Base-by-base conservation (phyloP, 352 stramenopile species). In the Globisporangium barbulae region DNA sequence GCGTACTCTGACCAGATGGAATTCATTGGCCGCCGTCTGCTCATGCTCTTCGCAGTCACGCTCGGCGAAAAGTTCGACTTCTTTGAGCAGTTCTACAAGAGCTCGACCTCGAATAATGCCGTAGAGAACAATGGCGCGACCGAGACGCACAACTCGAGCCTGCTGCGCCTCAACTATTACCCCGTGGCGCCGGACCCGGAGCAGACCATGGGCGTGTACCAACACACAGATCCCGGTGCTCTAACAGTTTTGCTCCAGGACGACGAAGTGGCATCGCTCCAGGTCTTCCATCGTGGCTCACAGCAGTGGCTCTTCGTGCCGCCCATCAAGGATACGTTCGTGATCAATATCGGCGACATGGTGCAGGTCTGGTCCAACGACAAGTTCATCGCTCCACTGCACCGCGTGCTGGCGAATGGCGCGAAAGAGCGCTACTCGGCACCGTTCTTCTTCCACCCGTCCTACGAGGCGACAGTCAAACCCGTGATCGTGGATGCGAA, bases 111-210 rank as follows among this genome's bases (percentile, higher is more conserved):
- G 5, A 2, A 31, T 33, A 33, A 64, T 44, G 42, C 89, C 94
- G 68, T 91, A 83, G 9, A 91, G 74, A 28, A 95, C 91, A 66
- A 65, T 45, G 39, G 39, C 15, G 12, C 39, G 15, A 19, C 39
- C 10, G 39, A n/a, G 12, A 15, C 10, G 3, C 39, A 22, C 41
- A 45, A 45, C 39, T 61, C 59, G 21, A 49, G 44, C 3, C 7
- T 49, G 2, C 64, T 97, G 39, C 74, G 91, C 44, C 72, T 94
- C 50, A 97, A 97, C 65, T 85, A 91, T 64, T 97, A 98, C 71
- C 92, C 90, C 8, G 52, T 72, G 0, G 55, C 70, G 17, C 68
- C 69, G 4, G 67, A 77, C 6, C 68, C 71, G 6, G 67, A 60
- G 19, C 58, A 58, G 3, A 69, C 67, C 17, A 78, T 82, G 72